Base-by-base conservation (phyloP, 805 yeast species). In the Cyberlindnera maritima region DNA sequence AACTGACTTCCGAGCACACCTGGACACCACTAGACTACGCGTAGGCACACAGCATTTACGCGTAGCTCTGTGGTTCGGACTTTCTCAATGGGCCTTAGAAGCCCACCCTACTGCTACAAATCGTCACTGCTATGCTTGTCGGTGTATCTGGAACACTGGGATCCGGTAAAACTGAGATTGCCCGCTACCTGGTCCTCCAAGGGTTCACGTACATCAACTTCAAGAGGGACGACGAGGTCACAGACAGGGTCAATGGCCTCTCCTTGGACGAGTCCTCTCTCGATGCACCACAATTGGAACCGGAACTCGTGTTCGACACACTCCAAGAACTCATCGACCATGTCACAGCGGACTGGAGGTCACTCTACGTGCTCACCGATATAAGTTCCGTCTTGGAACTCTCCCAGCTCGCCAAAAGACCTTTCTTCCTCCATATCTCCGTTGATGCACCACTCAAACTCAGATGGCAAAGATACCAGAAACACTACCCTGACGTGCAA, bases 391-490 rank as follows among this genome's bases (percentile, higher is more conserved):
- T 74, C 13, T 65, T 63, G 4, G 61, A 75, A 41, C 69, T 85
- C 21, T 68, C 71, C 2, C 66, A 64, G 20, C 64, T 86, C 5
- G 69, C 75, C 29, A 80, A 83, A 50, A 68, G 96, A 46, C 97
- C 97, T 0, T 91, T 88, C 61, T 89, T 90, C 60, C 73, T 89
- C 20, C 96, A 89, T 61, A 56, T 91, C 3, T 75, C 88, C 6
- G 70, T 88, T 2, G 96, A 88, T 57, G 88, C 96, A 0, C 87
- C 96, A 1, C 56, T 80, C 13, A 59, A 60, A 12, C 53, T 77
- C 31, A 71, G 95, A 41, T 56, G 59, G 58, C 49, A 59, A 40
- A 50, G 65, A 45, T 56, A 59, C 38, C 28, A 38, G 28, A 44
- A 39, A 42, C 45, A 68, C 62, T 23, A 71, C 63, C 35, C 57